Percentiles rank a stretch among this genome's conserved stretches.
phyloP scores from a whole-genome alignment of 495 filamentous ascomycete species.

The Xylaria longipes region DNA sequence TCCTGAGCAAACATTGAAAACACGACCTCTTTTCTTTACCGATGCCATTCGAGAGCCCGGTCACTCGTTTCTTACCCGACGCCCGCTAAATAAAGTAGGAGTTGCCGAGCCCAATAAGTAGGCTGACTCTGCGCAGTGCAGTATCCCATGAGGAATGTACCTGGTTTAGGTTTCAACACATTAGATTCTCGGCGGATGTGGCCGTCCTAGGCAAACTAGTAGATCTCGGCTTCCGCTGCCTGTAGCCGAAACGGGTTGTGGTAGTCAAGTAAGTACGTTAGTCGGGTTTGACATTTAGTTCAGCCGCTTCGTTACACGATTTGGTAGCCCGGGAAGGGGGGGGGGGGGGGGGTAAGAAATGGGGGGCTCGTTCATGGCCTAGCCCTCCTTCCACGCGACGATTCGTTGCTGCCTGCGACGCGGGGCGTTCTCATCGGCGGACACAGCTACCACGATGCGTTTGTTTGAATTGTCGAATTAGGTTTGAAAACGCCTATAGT shows the following conservation, averaged over 20 bases:
- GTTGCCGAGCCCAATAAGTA: not conserved
- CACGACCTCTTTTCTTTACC: not conserved
- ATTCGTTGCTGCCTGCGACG: constrained; percentile 13
- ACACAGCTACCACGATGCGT: not conserved
- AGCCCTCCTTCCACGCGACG: not conserved
- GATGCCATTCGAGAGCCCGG: not conserved
- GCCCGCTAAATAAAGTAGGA: not conserved
- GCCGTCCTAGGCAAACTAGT: not conserved
- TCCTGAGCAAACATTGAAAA: not conserved
- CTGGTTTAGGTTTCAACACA: constrained; percentile 10
- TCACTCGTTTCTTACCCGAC: not conserved
- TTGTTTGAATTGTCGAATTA: constrained; percentile 14
- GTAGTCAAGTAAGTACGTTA: not conserved
- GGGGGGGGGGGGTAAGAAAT: constrained; percentile 4
- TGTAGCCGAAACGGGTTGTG: constrained; percentile 13
- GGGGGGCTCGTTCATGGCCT: not conserved
- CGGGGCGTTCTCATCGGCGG: constrained; percentile 5
- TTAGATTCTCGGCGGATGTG: constrained; percentile 6
- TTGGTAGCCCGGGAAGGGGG: not conserved
- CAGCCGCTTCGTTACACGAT: constrained; percentile 9
- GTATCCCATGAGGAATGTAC: constrained; percentile 4
- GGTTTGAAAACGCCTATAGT: not conserved
- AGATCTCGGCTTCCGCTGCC: constrained; percentile 13
- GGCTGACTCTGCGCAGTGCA: not conserved
- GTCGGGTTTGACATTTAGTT: constrained; percentile 11